These are phyloP conservation scores for Starmerella sp. DNA, from an alignment of 805 yeast species.

Conservation along the genomic window DNA sequence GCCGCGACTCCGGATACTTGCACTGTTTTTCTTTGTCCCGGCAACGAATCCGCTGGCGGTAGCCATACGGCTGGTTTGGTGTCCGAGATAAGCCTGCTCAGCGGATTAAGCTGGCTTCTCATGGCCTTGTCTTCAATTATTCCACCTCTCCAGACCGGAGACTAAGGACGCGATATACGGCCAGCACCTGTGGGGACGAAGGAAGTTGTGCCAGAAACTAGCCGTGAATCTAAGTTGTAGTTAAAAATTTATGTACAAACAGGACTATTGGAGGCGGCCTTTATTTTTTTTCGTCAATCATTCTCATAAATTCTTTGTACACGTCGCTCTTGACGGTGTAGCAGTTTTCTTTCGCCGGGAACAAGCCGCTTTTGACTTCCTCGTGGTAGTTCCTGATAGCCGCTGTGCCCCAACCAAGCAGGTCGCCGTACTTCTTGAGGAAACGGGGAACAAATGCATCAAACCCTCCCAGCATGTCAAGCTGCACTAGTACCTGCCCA, in stretches of 20 bases:
- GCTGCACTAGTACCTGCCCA: conserved; percentile 84
- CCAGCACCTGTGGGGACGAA: neutral
- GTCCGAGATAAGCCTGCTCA: neutral
- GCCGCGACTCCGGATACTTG: neutral
- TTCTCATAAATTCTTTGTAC: conserved; percentile 34
- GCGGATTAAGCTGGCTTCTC: neutral
- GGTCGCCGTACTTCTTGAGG: conserved; percentile 55
- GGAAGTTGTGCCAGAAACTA: neutral
- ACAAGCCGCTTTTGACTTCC: conserved; percentile 46
- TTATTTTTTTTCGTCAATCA: conserved; percentile 12
- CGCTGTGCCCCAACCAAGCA: conserved; percentile 37
- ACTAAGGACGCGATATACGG: neutral
- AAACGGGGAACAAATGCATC: conserved; percentile 54
- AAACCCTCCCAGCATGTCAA: conserved; percentile 63
- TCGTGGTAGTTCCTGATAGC: conserved; percentile 44
- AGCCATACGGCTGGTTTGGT: neutral
- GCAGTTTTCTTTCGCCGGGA: conserved; percentile 57
- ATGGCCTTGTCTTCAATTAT: neutral
- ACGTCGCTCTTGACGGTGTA: conserved; percentile 61
- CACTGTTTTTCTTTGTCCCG: neutral
- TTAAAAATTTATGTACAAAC: neutral
- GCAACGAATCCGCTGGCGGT: conserved; percentile 1
- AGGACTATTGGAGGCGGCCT: neutral
- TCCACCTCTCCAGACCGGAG: neutral
- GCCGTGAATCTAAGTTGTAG: too few species aligned